Conservation (phyloP, 768 basidiomycete species). For the Suillus brevipes region DNA sequence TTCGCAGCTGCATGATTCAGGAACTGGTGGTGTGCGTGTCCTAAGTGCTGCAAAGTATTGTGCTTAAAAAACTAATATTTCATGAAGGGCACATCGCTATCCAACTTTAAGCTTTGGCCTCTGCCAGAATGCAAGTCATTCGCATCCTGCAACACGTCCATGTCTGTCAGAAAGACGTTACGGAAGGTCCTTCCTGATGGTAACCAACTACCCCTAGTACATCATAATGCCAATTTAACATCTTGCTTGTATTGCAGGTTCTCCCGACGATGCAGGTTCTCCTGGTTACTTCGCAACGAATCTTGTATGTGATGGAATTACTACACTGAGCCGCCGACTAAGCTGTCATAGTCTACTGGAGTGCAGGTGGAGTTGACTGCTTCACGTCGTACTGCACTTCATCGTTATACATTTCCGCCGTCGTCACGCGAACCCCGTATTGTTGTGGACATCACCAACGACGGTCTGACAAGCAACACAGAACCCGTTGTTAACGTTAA, state of each 20-base stretch:
- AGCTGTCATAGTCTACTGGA: conserved; percentile 44
- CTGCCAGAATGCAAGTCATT: conserved; percentile 52
- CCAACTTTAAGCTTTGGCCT: conserved; percentile 64
- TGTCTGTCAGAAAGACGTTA: conserved; percentile 45
- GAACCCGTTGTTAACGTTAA: conserved; percentile 50
- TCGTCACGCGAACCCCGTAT: conserved; percentile 51
- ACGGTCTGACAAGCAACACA: conserved; percentile 54
- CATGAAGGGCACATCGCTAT: conserved; percentile 42
- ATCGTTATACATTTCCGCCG: conserved; percentile 57
- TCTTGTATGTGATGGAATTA: conserved; percentile 35
- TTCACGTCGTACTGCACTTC: conserved; percentile 58
- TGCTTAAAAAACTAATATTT: neutral
- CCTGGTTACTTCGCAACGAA: conserved; percentile 70
- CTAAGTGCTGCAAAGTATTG: neutral
- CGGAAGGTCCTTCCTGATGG: conserved; percentile 53
- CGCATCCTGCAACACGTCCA: conserved; percentile 50
- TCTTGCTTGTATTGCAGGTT: conserved; percentile 35
- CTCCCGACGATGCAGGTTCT: conserved; percentile 59
- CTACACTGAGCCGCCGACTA: neutral
- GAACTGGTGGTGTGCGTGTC: conserved; percentile 55
- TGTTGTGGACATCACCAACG: conserved; percentile 61
- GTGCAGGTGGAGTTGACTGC: conserved; percentile 62
- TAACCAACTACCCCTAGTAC: conserved; percentile 19
- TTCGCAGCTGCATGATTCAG: conserved; percentile 54
- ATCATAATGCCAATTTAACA: neutral